Evolutionary conservation across 108 stramenopile species (phyloP).

Genomic region (Pinguiococcus pyrenoidosus): DNA sequence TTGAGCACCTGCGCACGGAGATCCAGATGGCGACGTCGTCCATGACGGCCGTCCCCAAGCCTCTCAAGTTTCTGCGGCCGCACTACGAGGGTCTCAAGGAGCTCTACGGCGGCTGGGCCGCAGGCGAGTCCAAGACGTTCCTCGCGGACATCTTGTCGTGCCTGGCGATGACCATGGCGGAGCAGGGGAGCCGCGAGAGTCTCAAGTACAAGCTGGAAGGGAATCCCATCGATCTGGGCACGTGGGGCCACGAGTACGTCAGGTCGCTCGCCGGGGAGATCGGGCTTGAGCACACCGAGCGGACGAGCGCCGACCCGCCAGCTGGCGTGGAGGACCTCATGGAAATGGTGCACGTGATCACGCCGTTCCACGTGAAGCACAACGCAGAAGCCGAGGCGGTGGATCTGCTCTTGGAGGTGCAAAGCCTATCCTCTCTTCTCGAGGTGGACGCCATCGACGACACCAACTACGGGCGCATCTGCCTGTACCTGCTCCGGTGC

Average conservation of each 20-base stretch:
- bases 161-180: slow-evolving; percentile 91
- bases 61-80: slow-evolving; percentile 92
- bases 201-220: slow-evolving; percentile 79
- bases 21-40: slow-evolving; percentile 71
- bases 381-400: slow-evolving; percentile 98
- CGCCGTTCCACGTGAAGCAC: slow-evolving; percentile 90
- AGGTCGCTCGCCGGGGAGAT: slow-evolving; percentile 89
- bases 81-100: slow-evolving; percentile 69
- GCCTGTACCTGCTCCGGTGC: slow-evolving; percentile 89
- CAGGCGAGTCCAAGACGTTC: slow-evolving; percentile 34
- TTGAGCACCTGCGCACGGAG: slow-evolving; percentile 75
- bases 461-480: slow-evolving; percentile 79
- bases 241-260: slow-evolving; percentile 97
- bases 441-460: slow-evolving; percentile 67
- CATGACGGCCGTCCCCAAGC: slow-evolving; percentile 98
- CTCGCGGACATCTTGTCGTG: slow-evolving; percentile 90
- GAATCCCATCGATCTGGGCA: slow-evolving; percentile 57
- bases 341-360: slow-evolving; percentile 85
- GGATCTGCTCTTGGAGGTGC: slow-evolving; percentile 92
- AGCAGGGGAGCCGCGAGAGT: slow-evolving; percentile 51
- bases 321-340: slow-evolving; percentile 16
- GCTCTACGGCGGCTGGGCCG: slow-evolving; percentile 40
- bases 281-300: slow-evolving; percentile 79
- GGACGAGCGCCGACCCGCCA: slow-evolving; percentile 48
- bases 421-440: slow-evolving; percentile 40